These are phyloP conservation scores for Mortierella sp. DNA, from an alignment of 371 early-diverging fungal species.

Conservation along the genomic window DNA sequence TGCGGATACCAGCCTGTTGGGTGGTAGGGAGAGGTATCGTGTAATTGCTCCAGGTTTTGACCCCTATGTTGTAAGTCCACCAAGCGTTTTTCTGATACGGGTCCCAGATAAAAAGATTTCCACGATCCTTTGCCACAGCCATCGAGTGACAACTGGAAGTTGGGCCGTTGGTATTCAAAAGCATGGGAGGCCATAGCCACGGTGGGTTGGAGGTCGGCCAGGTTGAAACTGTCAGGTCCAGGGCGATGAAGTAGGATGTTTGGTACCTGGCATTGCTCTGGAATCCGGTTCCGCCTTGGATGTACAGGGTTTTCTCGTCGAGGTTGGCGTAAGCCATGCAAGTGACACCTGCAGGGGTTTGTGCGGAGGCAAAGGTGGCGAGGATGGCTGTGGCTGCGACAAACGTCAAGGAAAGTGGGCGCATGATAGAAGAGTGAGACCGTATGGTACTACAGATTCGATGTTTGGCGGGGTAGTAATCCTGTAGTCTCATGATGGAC, in stretches of 20 bases:
- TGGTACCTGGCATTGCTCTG: no score
- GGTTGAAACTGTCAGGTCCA: background rate
- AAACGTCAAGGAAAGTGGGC: no score
- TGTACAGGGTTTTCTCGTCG: background rate
- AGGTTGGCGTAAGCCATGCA: background rate
- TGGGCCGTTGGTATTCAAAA: background rate
- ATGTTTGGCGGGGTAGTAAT: no score
- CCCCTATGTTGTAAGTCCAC: background rate
- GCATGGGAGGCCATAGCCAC: background rate
- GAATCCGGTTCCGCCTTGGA: background rate
- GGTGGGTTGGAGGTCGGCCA: conserved; percentile 6
- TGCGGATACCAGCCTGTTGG: background rate
- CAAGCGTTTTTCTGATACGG: background rate
- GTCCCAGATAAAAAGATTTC: background rate
- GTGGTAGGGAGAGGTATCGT: background rate
- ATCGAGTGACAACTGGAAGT: background rate
- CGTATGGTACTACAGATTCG: no score
- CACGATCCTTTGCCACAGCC: background rate
- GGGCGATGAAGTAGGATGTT: background rate
- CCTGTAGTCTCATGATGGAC: no score
- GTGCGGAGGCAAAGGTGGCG: background rate
- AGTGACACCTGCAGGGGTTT: background rate
- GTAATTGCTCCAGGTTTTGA: background rate
- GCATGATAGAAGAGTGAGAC: no score
- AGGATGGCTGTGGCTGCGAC: no score